phyloP scores from a whole-genome alignment of 2,329 filamentous ascomycete species.

The Arthrinium puccinioides region DNA sequence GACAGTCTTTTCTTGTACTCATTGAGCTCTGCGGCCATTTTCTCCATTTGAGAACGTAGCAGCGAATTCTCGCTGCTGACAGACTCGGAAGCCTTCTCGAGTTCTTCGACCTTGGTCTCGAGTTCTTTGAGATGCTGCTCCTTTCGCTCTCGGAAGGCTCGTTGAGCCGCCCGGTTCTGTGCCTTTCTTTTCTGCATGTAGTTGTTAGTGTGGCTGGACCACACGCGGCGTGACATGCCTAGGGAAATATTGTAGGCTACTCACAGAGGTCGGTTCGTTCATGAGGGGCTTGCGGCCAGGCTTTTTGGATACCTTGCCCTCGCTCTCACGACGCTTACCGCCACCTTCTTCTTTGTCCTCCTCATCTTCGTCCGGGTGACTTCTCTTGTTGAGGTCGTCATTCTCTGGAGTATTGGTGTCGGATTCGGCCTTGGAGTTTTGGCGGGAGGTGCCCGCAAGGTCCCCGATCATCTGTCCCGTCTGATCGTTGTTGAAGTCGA shows the following conservation, averaged over 20 bases:
- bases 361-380: constrained; percentile 63
- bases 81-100: constrained; percentile 76
- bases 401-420: constrained; percentile 55
- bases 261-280: constrained; percentile 86
- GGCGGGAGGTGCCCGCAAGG: constrained; percentile 45
- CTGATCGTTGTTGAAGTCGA: constrained; percentile 49
- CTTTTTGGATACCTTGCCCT: constrained; percentile 85
- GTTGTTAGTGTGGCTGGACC: constrained; percentile 19
- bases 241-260: constrained; percentile 29
- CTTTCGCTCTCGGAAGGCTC: constrained; percentile 81
- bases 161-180: constrained; percentile 87
- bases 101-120: constrained; percentile 67
- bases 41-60: constrained; percentile 81
- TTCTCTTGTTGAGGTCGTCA: constrained; percentile 62
- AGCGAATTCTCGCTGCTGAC: constrained; percentile 80
- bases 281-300: constrained; percentile 90
- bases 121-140: constrained; percentile 84
- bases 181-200: constrained; percentile 70
- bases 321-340: constrained; percentile 70
- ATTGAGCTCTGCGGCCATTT: constrained; percentile 73
- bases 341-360: constrained; percentile 46
- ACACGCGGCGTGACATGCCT: not conserved
- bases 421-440: constrained; percentile 22
- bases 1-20: constrained; percentile 87
- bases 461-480: constrained; percentile 69